Evolutionary conservation across 768 basidiomycete species (phyloP), one percentile per base, ranked within the genome.

Genomic region (Candolleomyces eurysporus): DNA sequence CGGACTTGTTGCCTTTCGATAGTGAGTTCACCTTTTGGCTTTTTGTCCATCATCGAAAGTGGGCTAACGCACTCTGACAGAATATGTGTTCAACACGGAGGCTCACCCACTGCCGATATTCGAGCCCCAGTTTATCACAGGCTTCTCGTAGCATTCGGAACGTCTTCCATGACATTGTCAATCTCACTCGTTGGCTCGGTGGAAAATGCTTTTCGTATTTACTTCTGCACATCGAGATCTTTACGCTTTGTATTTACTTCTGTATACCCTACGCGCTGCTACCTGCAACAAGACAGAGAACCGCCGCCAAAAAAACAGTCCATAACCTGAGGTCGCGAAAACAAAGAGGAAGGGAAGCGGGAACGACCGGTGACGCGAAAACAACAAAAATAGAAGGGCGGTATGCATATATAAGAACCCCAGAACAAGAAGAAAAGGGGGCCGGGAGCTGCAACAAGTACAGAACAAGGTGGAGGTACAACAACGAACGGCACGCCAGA

Each of bases 71-170:
- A 11, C 7, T 49, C 11, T 52, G 57, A 14, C 63, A 91, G 90
- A 88, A 71, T 88, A 91, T 68, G 92, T 96, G 16, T 94, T 96
- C 78, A 96, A 95, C 66, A 96, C 94, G 2, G 94, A 96, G 80
- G 63, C 75, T 31, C 76, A 79, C 58, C 75, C 78, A 1, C 59
- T 79, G 19, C 76, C 76, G 4, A 75, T 78, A 48, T 78, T 79
- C 63, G 69, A 64, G 7, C 77, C 77, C 0, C 63, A 59, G 17
- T 31, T 54, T 7, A 14, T 10, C 16, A 54, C 49, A 14, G 49
- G 14, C 30, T 14, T 51, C 22, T 19, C 14, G 13, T 51, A 51
- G 19, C 45, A 17, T 46, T 21, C 42, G 42, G 42, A 43, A 2
- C 26, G 36, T 36, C 11, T 36, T 36, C 36, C 36, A 36, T 36